These are phyloP conservation scores for Sporopachydermia lactativora DNA, from an alignment of 805 yeast species.

Conservation along the genomic window DNA sequence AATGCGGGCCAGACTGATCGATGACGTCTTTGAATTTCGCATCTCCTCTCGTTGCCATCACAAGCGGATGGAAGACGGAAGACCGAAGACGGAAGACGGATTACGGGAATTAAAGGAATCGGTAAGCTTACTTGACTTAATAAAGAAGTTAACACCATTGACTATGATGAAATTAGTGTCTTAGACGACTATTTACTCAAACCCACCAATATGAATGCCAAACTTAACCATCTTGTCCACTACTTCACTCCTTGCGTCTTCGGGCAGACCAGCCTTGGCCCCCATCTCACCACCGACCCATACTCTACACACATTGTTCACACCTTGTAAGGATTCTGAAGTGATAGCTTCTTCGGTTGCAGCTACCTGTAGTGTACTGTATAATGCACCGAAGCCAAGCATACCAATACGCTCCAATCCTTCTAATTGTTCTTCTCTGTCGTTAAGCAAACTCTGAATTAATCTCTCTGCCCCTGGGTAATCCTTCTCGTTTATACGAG, in stretches of 20 bases:
- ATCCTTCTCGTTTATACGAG: background rate
- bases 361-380: background rate
- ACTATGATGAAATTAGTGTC: no score
- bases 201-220: background rate
- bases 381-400: background rate
- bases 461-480: background rate
- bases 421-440: background rate
- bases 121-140: no score
- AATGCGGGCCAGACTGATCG: no score
- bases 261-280: background rate
- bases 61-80: no score
- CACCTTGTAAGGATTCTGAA: background rate
- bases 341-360: background rate
- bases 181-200: background rate
- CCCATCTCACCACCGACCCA: conserved; percentile 1
- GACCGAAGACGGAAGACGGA: no score
- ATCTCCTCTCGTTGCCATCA: no score
- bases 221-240: background rate
- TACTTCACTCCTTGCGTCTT: background rate
- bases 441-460: background rate
- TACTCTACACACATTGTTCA: background rate
- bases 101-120: no score
- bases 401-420: background rate
- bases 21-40: no score
- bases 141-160: no score